These are phyloP conservation scores for Tylopilus vinaceipallidus DNA, from an alignment of 768 basidiomycete genomes.

Conservation along the genomic window DNA sequence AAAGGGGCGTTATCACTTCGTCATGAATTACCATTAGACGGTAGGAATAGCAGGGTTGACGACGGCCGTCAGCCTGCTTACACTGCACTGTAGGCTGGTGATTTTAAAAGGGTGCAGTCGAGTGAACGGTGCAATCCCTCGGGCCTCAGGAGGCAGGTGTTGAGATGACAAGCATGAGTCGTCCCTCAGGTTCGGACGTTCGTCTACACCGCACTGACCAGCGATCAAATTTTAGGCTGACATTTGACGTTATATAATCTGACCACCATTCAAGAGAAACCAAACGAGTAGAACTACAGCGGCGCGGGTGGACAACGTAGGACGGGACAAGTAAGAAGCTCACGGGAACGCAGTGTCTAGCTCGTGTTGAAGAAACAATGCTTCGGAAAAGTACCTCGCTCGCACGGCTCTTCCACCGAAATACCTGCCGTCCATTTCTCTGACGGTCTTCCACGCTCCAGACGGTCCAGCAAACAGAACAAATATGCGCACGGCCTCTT, in stretches of 20 bases:
- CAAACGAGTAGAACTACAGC: background rate
- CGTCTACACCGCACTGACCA: no score
- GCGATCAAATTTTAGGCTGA: no score
- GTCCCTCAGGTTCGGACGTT: no score
- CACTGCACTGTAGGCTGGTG: no score
- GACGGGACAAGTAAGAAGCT: background rate
- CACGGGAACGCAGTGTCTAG: slow-evolving; percentile 42
- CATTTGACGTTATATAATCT: background rate
- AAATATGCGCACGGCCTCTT: slow-evolving; percentile 91
- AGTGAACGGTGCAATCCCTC: no score
- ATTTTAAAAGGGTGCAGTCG: no score
- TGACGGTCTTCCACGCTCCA: slow-evolving; percentile 94
- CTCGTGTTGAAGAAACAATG: slow-evolving; percentile 45
- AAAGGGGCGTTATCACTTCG: no score
- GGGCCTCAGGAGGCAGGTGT: no score
- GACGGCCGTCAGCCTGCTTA: no score
- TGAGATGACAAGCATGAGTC: background rate
- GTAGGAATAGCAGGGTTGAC: no score
- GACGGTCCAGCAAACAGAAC: slow-evolving; percentile 88
- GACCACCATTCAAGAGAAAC: background rate
- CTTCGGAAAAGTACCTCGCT: slow-evolving; percentile 79
- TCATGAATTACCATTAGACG: no score
- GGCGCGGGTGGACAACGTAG: background rate
- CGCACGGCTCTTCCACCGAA: slow-evolving; percentile 86
- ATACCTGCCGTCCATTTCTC: slow-evolving; percentile 89